phyloP scores from a whole-genome alignment of 129 eudicot genomes.

The Centella asiatica region DNA sequence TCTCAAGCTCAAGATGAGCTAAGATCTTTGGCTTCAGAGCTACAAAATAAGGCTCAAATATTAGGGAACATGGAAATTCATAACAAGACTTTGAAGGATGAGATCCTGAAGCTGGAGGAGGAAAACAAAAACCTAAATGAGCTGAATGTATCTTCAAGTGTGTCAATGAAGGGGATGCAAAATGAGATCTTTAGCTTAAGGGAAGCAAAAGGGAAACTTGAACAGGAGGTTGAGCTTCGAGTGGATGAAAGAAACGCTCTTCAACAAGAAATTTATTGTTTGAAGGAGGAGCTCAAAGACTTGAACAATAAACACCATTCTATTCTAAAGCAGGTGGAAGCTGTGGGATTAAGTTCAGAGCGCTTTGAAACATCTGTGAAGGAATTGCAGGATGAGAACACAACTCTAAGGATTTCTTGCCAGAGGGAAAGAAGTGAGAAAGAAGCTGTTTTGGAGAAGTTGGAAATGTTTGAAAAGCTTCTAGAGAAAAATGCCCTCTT shows the following conservation, averaged over 20 bases:
- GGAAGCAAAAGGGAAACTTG: conserved; percentile 57
- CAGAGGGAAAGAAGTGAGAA: conserved; percentile 47
- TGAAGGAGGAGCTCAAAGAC: conserved; percentile 72
- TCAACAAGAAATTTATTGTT: conserved; percentile 79
- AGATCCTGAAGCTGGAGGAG: conserved; percentile 45
- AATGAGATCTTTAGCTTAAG: conserved; percentile 47
- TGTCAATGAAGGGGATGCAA: conserved; percentile 51
- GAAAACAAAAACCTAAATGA: conserved; percentile 63
- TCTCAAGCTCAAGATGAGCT: conserved; percentile 79
- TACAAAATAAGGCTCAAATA: conserved; percentile 50
- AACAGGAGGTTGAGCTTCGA: conserved; percentile 65
- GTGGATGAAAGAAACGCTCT: conserved; percentile 78
- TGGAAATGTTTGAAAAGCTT: conserved; percentile 59
- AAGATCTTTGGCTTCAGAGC: conserved; percentile 53
- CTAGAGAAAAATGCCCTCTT: conserved; percentile 60
- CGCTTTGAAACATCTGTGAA: conserved; percentile 51
- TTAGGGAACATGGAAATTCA: conserved; percentile 43
- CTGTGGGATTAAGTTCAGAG: conserved; percentile 55
- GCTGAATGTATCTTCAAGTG: conserved; percentile 44
- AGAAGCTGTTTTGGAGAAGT: conserved; percentile 50
- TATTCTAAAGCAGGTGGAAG: conserved; percentile 49
- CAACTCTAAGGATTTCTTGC: conserved; percentile 42
- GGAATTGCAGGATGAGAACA: conserved; percentile 61
- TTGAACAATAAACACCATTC: conserved; percentile 42
- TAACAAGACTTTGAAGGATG: conserved; percentile 49